Evolutionary conservation across 495 filamentous ascomycete species (phyloP), one percentile per base, ranked within the genome.

Genomic region (Xylaria longipes): DNA sequence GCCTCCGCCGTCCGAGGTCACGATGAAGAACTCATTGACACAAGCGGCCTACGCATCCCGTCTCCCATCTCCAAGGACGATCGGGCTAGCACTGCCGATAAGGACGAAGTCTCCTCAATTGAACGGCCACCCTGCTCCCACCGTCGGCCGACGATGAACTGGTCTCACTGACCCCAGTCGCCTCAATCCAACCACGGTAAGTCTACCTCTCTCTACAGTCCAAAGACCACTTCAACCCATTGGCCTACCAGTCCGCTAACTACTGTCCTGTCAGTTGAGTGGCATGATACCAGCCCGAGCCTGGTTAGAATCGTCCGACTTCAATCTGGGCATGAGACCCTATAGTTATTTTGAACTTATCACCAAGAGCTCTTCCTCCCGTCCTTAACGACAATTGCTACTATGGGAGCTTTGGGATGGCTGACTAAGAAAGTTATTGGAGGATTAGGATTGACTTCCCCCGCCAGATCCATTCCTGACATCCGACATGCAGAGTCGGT

Each of bases 51-150:
- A 0, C 60, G 15, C 61, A 71, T 73, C 20, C 62, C 72, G 37
- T 20, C 37, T 2, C 64, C 77, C 3, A 70, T 69, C 46, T 70
- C 73, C 20, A 77, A 77, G 61, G 70, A 77, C 8, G 68, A 62
- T 66, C 62, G 27, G 3, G 62, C 68, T 25, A 60, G 60, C 60
- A 56, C 66, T 35, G 68, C 65, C 37, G 74, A 78, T 56, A 73
- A 66, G 22, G 76, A 78, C n/a, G 74, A 74, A 52, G 33, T 39
- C 12, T 72, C 73, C 12, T 75, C 75, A 14, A 48, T 78, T 50
- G 75, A 74, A 31, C 72, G 68, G 8, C 72, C 70, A 1, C 41
- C 63, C 15, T 35, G 57, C 39, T 62, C 56, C 60, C 31, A 68
- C 15, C 43, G 52, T 5, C 68, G 65, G 35, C 48, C 63, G 5